Conservation (phyloP, 2,329 filamentous ascomycete species). For the Neofusicoccum kwambonambiense region DNA sequence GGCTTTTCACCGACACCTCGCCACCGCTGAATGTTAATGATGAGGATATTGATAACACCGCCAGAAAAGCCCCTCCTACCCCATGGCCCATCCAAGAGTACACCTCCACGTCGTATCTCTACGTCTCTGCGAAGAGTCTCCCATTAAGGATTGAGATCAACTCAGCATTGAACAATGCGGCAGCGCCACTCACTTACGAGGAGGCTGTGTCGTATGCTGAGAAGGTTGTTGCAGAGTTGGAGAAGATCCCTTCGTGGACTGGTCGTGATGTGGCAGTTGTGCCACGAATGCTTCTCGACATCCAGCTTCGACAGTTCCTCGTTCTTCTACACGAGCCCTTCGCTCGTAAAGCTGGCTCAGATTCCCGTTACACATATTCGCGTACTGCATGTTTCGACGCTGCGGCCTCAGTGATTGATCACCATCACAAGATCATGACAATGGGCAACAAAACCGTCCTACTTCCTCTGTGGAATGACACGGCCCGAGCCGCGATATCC, state of each 20-base stretch:
- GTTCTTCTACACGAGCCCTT: slow-evolving; percentile 36
- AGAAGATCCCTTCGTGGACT: slow-evolving; percentile 15
- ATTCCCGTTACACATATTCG: slow-evolving; percentile 32
- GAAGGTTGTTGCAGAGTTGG: slow-evolving; percentile 24
- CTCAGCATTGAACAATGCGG: slow-evolving; percentile 33
- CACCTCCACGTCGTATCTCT: slow-evolving; percentile 32
- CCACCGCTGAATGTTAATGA: slow-evolving; percentile 53
- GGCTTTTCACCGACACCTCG: slow-evolving; percentile 49
- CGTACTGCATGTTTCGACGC: slow-evolving; percentile 31
- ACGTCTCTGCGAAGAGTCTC: slow-evolving; percentile 27
- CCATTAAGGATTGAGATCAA: slow-evolving; percentile 33
- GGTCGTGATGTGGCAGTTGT: slow-evolving; percentile 22
- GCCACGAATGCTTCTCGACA: slow-evolving; percentile 19
- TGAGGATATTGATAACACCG: slow-evolving; percentile 41
- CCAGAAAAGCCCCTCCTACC: slow-evolving; percentile 27
- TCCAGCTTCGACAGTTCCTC: slow-evolving; percentile 36
- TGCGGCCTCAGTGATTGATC: slow-evolving; percentile 28
- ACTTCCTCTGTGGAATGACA: slow-evolving; percentile 5
- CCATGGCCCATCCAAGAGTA: slow-evolving; percentile 28
- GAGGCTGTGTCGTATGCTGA: slow-evolving; percentile 35
- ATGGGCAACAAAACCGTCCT: slow-evolving; percentile 2
- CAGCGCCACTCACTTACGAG: slow-evolving; percentile 28
- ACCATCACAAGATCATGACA: slow-evolving; percentile 23
- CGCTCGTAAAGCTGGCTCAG: slow-evolving; percentile 27
- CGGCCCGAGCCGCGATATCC: neutral